Evolutionary conservation across 2,329 filamentous ascomycete species (phyloP), one percentile per base, ranked within the genome.

Genomic region (Rhexocercosporidium sp.): DNA sequence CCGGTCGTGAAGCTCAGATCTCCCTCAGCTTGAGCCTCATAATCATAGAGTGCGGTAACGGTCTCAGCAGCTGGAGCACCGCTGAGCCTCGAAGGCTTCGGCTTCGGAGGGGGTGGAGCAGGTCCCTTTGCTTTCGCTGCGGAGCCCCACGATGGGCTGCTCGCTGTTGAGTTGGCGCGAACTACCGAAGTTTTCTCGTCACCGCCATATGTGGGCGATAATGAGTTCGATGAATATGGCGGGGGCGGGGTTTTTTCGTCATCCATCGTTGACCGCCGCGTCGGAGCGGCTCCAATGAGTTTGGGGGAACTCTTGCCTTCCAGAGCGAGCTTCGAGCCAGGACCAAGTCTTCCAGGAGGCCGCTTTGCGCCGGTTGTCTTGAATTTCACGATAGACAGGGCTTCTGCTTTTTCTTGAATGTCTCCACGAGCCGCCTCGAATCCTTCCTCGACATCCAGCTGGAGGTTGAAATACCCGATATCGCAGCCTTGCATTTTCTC

Each of bases 401-500:
- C 88, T 79, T 99, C 96, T n/a, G 91, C 88, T 70, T 86, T 88
- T 72, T 96, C 92, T 77, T 96, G 90, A 68, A 96, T 90, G 74
- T 96, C 92, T 29, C 94, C 95, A 34, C 94, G 91, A 83, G 97
- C 97, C 79, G 89, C 86, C 75, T 92, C 84, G 78, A 97, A 99
- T 14, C 93, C 94, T 71, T 95, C 95, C 78, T 97, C 93, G 51
- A 99, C 91, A 75, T 97, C 94, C 37, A 92, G 85, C 1, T 92
- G 92, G 61, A 99, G 86, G 79, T 99, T 92, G 80, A 99, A 99
- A 82, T 99, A 99, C 69, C 94, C 94, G 77, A 99, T 99, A 77
- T 98, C 94, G 79, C 96, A 94, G 72, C 87, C 89, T 82, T 99
- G 96, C 96, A 99, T 99, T 81, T 91, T 93, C 81, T 98, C 95